Base-by-base conservation (phyloP, 345 rosid species). In the Populus deltoides region DNA sequence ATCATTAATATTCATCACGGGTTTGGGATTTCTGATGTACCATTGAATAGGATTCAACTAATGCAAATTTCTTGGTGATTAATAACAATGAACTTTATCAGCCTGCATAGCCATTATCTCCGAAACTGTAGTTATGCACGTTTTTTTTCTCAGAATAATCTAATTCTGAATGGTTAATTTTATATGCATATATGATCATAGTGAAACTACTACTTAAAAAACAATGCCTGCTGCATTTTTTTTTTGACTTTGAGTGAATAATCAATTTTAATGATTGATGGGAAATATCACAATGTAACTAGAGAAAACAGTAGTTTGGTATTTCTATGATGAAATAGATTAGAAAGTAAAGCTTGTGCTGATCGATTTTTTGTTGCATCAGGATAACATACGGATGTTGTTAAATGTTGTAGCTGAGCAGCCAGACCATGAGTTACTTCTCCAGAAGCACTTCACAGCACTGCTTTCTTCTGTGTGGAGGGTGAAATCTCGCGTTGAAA, bases 391-490 rank as follows among this genome's bases (percentile, higher is more conserved):
- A 39, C 87, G 89, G 75, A 79, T 80, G 83, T 92, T 97, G 70
- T 83, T 97, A 80, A 87, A 86, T 81, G 86, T 91, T 86, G 88
- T 90, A 72, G 83, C 92, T 66, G 96, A 90, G 81, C 92, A 87
- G 86, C 92, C 91, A 74, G 97, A 97, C 83, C 86, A 85, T 38
- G 99, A 97, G 86, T 87, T 88, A 75, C 97, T 97, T 70, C 93
- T 97, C 72, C 99, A 92, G 83, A 92, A 83, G 83, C 99, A 97
- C 87, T 97, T 92, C 80, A 86, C 94, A 10, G 93, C 93, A 68
- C 82, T 97, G 81, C 92, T 97, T 73, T 87, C 98, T 75, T 83
- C 98, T 22, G 88, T 89, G 33, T 92, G 99, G 99, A 90, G 87
- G 90, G 82, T 55, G 66, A 81, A 81, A 12, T 75, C 84, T 68